Evolutionary conservation across 495 filamentous ascomycete species (phyloP), one percentile per base, ranked within the genome.

Genomic region (Mytilinidion resinicola): DNA sequence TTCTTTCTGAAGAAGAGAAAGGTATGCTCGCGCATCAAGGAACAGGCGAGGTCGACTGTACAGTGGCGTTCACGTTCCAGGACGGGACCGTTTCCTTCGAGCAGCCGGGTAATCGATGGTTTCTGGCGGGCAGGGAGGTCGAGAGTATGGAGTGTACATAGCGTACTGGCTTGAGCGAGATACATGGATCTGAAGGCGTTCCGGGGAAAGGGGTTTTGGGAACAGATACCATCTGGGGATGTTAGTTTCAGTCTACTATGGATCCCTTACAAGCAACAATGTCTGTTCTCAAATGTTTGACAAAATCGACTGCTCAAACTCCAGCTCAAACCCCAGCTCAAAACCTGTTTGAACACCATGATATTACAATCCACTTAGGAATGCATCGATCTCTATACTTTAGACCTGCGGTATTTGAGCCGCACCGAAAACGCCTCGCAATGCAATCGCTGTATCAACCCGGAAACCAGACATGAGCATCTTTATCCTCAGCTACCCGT

Each of bases 111-210:
- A 57, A 43, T 12, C 38, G 51, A 48, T 57, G 44, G 52, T 58
- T 65, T 43, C 30, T 65, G 15, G 56, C 50, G 4, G 60, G 60
- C 12, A 55, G 56, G 50, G 61, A 69, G 53, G 48, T 70, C 36
- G 66, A 65, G 30, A 61, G 51, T 34, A 56, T 53, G 42, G 68
- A 68, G 56, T 70, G 66, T 35, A 46, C 35, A 10, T 68, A 48
- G 56, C 63, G 9, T 8, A 21, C 1, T 57, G 9, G 19, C 20
- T 48, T 56, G 49, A 39, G 9, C 38, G 9, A 4, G 41, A 43
- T 43, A 14, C 41, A 14, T 9, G 14, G 2, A 30, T 30, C 3
- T 30, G 6, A 2, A 30, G 25, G 25, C 25, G 25, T 30, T 30
- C 6, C 25, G 25, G 25, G 25, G 6, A 30, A 6, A 3, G 25